phyloP scores from a whole-genome alignment of 345 rosid species.

The Cardiospermum halicacabum region DNA sequence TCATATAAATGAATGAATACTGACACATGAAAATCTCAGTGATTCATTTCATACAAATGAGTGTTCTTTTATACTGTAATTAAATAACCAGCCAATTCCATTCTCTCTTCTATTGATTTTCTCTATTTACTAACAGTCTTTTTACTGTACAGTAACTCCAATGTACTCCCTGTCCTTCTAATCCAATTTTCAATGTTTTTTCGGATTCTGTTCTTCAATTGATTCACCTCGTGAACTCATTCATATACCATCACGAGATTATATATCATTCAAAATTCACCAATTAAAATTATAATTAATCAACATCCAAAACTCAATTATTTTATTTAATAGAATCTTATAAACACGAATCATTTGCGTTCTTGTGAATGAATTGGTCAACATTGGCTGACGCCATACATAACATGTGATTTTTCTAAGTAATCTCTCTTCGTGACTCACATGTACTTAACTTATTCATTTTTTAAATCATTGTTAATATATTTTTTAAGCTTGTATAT shows the following conservation, averaged over 20 bases:
- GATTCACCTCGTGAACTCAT: too few relatives aligned
- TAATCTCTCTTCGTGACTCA: background rate
- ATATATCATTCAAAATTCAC: background rate
- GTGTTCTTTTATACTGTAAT: too few relatives aligned
- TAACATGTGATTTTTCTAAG: background rate
- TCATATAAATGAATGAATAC: background rate
- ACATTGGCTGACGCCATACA: background rate
- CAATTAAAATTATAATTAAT: background rate
- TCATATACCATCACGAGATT: background rate
- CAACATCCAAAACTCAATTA: too few relatives aligned
- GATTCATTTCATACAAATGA: too few relatives aligned
- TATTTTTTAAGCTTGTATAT: too few relatives aligned
- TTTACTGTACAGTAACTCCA: too few relatives aligned
- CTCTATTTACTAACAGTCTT: constrained; percentile 1
- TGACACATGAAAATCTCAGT: too few relatives aligned
- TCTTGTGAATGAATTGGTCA: constrained; percentile 9
- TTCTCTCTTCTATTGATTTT: background rate
- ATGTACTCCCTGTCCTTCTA: background rate
- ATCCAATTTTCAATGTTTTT: background rate
- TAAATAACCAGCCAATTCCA: background rate
- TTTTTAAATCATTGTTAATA: background rate
- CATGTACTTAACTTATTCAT: background rate
- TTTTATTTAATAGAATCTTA: background rate
- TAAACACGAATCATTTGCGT: background rate
- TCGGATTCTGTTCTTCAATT: background rate